Base-by-base conservation (phyloP, 164 flowering plant genomes). In the Hamamelis virginiana region DNA sequence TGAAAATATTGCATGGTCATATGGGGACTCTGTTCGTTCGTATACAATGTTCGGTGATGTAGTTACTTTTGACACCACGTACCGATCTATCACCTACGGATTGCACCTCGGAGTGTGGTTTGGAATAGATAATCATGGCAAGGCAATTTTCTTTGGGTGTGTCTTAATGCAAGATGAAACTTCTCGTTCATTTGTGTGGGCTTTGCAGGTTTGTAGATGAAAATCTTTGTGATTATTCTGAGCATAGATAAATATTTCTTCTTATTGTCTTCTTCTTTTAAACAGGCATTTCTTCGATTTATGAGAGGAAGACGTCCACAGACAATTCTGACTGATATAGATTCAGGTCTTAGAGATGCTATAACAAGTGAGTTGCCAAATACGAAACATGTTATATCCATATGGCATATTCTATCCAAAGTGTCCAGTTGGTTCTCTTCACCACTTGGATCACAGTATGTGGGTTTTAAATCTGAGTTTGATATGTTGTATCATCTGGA, bases 1-100 rank as follows among this genome's bases (percentile, higher is more conserved):
- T 65, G 91, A 86, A 69, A 81, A 83, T 65, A 80, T 89, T 76
- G 85, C 87, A 13, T 87, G 94, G 94, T 73, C 89, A 10, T 85
- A 78, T 83, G 82, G 81, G 53, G 72, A 77, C 47, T 84, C 89
- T 18, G 52, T 81, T 46, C 72, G 69, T 69, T 83, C 86, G 27
- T 83, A 76, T 64, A 63, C 65, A 27, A 21, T 76, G 9, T 89
- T 84, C 62, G 86, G 91, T 38, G 91, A 87, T 80, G 91, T 80
- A 9, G 83, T 89, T 62, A 71, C 59, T 45, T 82, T 89, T 69
- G 87, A 87, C 67, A 83, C 85, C 19, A 53, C 83, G 0, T 80
- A 83, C 60, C 82, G 77, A 13, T 87, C 89, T 47, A 77, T 84
- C 70, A 86, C 87, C n/a, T 89, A 84, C 73, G 84, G 82, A 22